Evolutionary conservation across 2,329 filamentous ascomycete genomes (phyloP), one percentile per base, ranked within the genome.

Genomic region (Trichoderma pleuroti): DNA sequence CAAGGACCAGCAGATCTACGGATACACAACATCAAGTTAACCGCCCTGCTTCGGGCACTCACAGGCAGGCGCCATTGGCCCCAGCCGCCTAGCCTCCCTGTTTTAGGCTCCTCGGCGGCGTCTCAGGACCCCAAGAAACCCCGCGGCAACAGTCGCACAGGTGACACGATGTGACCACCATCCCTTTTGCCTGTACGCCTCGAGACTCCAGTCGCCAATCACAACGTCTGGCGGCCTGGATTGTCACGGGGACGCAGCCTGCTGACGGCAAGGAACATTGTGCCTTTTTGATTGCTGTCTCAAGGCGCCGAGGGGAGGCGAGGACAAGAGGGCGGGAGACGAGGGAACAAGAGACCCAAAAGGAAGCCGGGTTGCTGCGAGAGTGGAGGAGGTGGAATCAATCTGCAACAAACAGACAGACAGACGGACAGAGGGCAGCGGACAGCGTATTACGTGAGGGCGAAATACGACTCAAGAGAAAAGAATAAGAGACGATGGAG

Each of bases 11-110:
- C 28, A 32, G 21, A 18, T 56, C 46, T 36, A 32, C n/a, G n/a
- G n/a, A n/a, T n/a, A 28, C 24, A n/a, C 54, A 32, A n/a, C n/a
- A n/a, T n/a, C n/a, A n/a, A n/a, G n/a, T 0, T 26, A 56, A 28
- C 16, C 49, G 49, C n/a, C 30, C 42, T 24, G n/a, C 46, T 42
- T 3, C 16, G 61, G 46, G 60, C 36, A 28, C 34, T 24, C 26
- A 18, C 34, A 24, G 36, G 9, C 39, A 46, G 18, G 4, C 63
- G 63, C 63, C 57, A 66, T 66, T 66, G 63, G 63, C 49, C 52
- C 63, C 63, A 30, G 24, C 63, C 63, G 32, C 52, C 64, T 34
- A 67, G 64, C 64, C 65, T 56, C 52, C 65, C 65, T 68, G 65
- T 54, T 68, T 67, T 60, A 60, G 36, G 62, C 62, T 34, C 42